Base-by-base conservation (phyloP, 805 yeast species). In the Naumovozyma dairenensis region DNA sequence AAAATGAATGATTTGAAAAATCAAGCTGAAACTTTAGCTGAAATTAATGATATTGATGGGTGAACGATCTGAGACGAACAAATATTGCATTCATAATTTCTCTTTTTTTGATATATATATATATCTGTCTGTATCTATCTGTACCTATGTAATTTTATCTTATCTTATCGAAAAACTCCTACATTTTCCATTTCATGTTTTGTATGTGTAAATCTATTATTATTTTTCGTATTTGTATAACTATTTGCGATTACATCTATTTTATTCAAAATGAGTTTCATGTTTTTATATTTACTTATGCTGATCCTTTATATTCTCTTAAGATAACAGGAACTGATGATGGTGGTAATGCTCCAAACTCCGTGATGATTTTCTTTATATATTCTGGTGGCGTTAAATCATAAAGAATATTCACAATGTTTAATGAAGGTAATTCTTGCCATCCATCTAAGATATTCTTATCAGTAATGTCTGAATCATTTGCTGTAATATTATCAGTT, bases 291-390 rank as follows among this genome's bases (percentile, higher is more conserved):
- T n/a, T n/a, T 36, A 17, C 22, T 37, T 42, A 55, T 42, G 59
- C 59, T 25, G 57, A 53, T 32, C 59, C 59, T 59, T 85, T 84
- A 59, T 89, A 92, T 59, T 92, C 98, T 61, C 97, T 74, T 48
- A 92, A 65, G 40, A 92, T 84, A 31, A 92, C 97, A 18, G 98
- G 98, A 37, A 92, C 97, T 2, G 97, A 85, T n/a, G 94, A 81
- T 28, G 98, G 95, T 8, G 98, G 98, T 45, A 92, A 68, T 2
- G 94, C 84, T 19, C 98, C 98, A 43, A 89, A 75, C 58, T 92
- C 98, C 2, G 97, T 92, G 35, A 92, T 85, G 38, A 92, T 85
- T 63, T 92, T 92, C 56, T 89, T 87, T 49, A 92, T 84, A 52
- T 81, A 83, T 46, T 79, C 83, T 10, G 95, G 94, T 22, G 96